phyloP scores from a whole-genome alignment of 768 basidiomycete species.

The Leucocoprinus leucothites region DNA sequence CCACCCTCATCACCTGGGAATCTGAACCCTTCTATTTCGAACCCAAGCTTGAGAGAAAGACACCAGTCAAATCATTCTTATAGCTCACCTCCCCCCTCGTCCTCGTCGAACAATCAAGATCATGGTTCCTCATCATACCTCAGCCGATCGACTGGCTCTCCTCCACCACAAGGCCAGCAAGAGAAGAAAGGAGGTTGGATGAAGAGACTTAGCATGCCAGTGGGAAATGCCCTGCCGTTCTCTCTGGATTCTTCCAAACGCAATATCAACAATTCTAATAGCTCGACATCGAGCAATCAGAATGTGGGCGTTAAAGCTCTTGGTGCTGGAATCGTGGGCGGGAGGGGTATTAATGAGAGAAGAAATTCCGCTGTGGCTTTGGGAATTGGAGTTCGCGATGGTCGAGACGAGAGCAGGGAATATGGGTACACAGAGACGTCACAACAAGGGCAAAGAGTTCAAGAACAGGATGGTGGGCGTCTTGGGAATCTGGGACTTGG shows the following conservation, averaged over 20 bases:
- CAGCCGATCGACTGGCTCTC: constrained; percentile 14
- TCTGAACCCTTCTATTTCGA: constrained; percentile 18
- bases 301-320: constrained; percentile 1
- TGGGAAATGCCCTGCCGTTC: constrained; percentile 46
- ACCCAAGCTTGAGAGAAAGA: constrained; percentile 4
- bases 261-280: constrained; percentile 23
- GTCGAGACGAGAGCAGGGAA: constrained; percentile 7
- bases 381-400: constrained; percentile 16
- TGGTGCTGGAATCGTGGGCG: constrained; percentile 17
- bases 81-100: constrained; percentile 61
- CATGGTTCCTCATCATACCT: constrained; percentile 31
- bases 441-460: constrained; percentile 11
- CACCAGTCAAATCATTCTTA: constrained; percentile 48
- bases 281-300: constrained; percentile 22
- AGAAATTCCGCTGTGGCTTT: constrained; percentile 43
- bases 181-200: constrained; percentile 60
- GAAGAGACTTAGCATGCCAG: constrained; percentile 73
- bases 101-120: constrained; percentile 50
- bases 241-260: constrained; percentile 50
- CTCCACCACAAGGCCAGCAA: constrained; percentile 9
- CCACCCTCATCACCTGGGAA: constrained; percentile 13
- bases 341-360: constrained; percentile 45
- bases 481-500: constrained; percentile 17
- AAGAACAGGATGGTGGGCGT: constrained; percentile 49
- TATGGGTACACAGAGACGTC: constrained; percentile 8